Evolutionary conservation across 495 filamentous ascomycete genomes (phyloP), one percentile per base, ranked within the genome.

Genomic region (Penicillium odoratum): DNA sequence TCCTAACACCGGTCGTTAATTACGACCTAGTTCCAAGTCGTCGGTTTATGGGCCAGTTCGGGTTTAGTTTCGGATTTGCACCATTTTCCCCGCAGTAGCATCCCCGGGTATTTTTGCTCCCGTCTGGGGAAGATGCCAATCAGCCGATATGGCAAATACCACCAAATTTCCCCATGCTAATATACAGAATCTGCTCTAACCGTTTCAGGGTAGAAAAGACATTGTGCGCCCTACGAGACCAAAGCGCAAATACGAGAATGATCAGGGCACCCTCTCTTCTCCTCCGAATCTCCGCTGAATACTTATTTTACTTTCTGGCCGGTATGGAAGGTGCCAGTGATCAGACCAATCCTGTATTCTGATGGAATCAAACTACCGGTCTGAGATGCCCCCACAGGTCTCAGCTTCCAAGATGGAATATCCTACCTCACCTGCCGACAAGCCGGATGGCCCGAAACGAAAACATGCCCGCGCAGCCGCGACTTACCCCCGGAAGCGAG

Each of bases 401-500:
- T 36, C 33, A 11, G 33, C 9, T 36, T 9, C 33, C 33, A 11
- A 36, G 9, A 36, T 9, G 33, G 33, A 36, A 36, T 36, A 8
- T 11, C 33, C 33, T 4, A 36, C 9, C 13, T 8, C 33, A 11
- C 33, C 33, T 11, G 33, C 8, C 13, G 33, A 36, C 33, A 36
- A 36, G 28, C 18, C 47, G 25, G 25, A 34, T 51, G 31, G 25
- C 15, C 50, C 30, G 26, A 60, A 56, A 31, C 34, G 53, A 52
- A 60, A 18, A n/a, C 36, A 55, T 36, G 38, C 53, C 38, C 58
- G 58, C 7, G 30, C 42, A 4, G 56, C 56, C 26, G 38, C 34
- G 16, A 59, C 26, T 29, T 59, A 55, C 26, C 55, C 59, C 7
- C 55, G 55, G 16, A 62, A 62, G 40, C 47, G 60, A 51, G 60